Percentiles rank a stretch among this genome's conserved stretches.
phyloP scores from a whole-genome alignment of 2,329 filamentous ascomycete species.

The Neocatenulostroma microsporum region DNA sequence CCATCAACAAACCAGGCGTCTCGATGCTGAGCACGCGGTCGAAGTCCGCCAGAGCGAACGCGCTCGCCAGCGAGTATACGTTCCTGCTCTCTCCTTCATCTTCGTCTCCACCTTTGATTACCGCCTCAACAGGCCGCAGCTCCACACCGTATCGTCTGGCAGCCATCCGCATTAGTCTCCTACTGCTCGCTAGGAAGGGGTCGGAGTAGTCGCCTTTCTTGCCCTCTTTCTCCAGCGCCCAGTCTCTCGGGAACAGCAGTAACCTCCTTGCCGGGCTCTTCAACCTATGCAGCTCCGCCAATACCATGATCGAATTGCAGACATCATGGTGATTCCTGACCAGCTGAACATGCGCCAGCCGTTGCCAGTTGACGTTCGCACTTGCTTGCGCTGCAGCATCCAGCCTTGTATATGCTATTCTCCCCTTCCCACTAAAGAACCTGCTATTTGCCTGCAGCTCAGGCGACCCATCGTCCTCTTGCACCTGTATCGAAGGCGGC shows the following conservation, averaged over 20 bases:
- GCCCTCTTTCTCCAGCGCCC: conserved; percentile 27
- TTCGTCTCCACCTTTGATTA: conserved; percentile 25
- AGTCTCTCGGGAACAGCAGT: conserved; percentile 38
- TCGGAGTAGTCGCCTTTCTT: conserved; percentile 31
- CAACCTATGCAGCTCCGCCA: conserved; percentile 39
- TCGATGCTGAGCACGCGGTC: conserved; percentile 40
- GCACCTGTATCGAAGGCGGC: conserved; percentile 24
- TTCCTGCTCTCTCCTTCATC: too few relatives aligned
- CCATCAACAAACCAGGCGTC: conserved; percentile 39
- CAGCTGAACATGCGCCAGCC: conserved; percentile 42
- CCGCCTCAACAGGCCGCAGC: conserved; percentile 36
- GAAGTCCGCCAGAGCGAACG: conserved; percentile 38
- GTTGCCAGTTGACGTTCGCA: conserved; percentile 35
- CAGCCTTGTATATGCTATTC: conserved; percentile 23
- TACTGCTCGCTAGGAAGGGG: conserved; percentile 37
- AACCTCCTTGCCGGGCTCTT: conserved; percentile 40
- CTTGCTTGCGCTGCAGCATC: conserved; percentile 11
- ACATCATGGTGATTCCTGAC: conserved; percentile 39
- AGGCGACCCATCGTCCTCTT: conserved; percentile 9
- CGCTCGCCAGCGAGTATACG: conserved; percentile 39
- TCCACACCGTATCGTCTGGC: conserved; percentile 40
- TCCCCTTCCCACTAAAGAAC: conserved; percentile 20
- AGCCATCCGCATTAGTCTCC: conserved; percentile 38
- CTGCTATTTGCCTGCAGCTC: conserved; percentile 20
- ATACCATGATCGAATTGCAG: conserved; percentile 45